Percentiles rank a stretch among this genome's conserved stretches.
Conservation (phyloP, 2,329 filamentous ascomycete genomes). For the Stemphylium lycopersici region DNA sequence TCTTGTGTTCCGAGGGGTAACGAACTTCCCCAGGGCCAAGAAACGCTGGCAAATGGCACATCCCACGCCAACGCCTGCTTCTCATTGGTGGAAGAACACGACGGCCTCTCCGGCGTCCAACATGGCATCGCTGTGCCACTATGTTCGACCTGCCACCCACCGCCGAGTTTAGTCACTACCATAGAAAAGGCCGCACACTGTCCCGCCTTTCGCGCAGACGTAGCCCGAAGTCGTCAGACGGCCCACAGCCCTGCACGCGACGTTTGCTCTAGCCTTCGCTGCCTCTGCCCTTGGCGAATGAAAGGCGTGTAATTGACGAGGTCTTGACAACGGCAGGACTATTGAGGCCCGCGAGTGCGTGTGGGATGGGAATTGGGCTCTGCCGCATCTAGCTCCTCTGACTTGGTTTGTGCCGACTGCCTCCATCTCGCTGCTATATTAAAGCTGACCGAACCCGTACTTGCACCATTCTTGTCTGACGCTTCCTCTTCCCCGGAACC, state of each 20-base stretch:
- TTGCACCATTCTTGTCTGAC: conserved; percentile 18
- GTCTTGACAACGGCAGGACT: conserved; percentile 23
- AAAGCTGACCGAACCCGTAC: conserved; percentile 44
- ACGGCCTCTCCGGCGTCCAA: conserved; percentile 22
- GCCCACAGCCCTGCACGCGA: conserved; percentile 33
- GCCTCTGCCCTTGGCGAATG: conserved; percentile 38
- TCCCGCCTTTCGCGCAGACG: conserved; percentile 44
- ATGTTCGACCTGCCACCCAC: conserved; percentile 30
- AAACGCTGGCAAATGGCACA: conserved; percentile 18
- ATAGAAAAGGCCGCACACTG: conserved; percentile 41
- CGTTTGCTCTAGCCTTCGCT: conserved; percentile 27
- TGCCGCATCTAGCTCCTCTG: conserved; percentile 36
- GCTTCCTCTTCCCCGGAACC: conserved; percentile 22
- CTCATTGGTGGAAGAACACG: conserved; percentile 42
- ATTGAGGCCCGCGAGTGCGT: conserved; percentile 21
- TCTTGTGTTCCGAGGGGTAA: conserved; percentile 10
- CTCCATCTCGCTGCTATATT: conserved; percentile 46
- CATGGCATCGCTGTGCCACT: conserved; percentile 29
- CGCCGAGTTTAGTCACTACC: conserved; percentile 45
- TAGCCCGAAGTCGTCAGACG: conserved; percentile 35
- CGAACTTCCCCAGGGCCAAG: conserved; percentile 44
- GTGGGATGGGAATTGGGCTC: conserved; percentile 43
- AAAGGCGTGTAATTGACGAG: conserved; percentile 24
- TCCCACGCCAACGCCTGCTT: conserved; percentile 31
- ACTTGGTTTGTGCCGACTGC: conserved; percentile 41